Conservation (phyloP, 1,284 basidiomycete species). For the Fomitopsis schrenkii region DNA sequence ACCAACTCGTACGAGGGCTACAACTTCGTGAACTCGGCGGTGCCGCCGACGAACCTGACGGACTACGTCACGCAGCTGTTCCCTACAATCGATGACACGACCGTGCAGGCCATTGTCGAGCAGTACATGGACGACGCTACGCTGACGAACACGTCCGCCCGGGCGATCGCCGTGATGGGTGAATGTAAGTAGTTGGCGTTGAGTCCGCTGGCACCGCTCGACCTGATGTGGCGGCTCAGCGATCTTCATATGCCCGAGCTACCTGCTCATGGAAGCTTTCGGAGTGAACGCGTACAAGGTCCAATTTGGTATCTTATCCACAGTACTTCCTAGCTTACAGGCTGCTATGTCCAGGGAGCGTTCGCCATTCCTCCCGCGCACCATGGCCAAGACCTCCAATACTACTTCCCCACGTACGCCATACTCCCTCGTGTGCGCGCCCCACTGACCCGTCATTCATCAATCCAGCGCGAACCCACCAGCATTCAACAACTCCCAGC, state of each 20-base stretch:
- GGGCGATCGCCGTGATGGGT: neutral
- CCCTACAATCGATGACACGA: neutral
- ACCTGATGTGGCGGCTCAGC: neutral
- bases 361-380: neutral
- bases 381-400: neutral
- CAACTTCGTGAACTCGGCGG: neutral
- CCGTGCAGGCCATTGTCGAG: neutral
- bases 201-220: neutral
- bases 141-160: neutral
- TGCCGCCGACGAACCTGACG: neutral
- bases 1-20: neutral
- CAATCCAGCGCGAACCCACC: neutral
- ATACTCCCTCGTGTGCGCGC: neutral
- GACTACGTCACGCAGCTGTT: neutral
- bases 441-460: neutral
- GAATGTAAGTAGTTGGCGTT: neutral
- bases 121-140: neutral
- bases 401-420: neutral
- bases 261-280: neutral
- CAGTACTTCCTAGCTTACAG: too few relatives aligned
- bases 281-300: neutral
- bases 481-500: neutral
- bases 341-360: neutral
- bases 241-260: neutral
- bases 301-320: too few relatives aligned